Conservation (phyloP, 176 grass and related monocot genomes). For the Oryza punctata region DNA sequence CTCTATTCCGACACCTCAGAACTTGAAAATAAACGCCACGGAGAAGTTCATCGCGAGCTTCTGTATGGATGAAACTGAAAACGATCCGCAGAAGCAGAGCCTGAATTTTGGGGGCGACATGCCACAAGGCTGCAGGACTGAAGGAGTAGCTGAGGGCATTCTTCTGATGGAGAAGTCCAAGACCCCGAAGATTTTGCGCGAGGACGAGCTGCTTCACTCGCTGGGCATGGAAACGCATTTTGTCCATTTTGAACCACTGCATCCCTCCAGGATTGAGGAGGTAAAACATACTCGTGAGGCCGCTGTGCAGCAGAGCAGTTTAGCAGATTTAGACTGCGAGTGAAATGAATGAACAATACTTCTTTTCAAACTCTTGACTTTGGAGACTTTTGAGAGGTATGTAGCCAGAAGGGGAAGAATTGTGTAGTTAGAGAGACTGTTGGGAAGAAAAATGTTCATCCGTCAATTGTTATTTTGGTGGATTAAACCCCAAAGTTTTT, state of each 20-base stretch:
- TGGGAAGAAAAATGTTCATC: too few species aligned
- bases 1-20: slow-evolving; percentile 52
- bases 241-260: slow-evolving; percentile 44
- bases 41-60: slow-evolving; percentile 67
- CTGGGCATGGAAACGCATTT: slow-evolving; percentile 54
- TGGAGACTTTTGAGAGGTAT: not conserved
- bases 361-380: not conserved
- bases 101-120: slow-evolving; percentile 3
- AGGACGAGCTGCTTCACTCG: slow-evolving; percentile 63
- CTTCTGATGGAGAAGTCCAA: slow-evolving; percentile 78
- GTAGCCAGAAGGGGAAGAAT: not conserved
- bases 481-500: too few species aligned
- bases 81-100: slow-evolving; percentile 9
- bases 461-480: too few species aligned
- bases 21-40: slow-evolving; percentile 62
- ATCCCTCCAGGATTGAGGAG: slow-evolving; percentile 36
- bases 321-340: not conserved
- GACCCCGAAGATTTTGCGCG: slow-evolving; percentile 55
- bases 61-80: slow-evolving; percentile 26
- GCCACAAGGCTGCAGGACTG: not conserved
- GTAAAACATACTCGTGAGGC: not conserved
- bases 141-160: slow-evolving; percentile 43
- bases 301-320: not conserved
- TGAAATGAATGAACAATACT: not conserved
- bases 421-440: not conserved